These are phyloP conservation scores for Podospora conica DNA, from an alignment of 495 filamentous ascomycete species.

Conservation along the genomic window DNA sequence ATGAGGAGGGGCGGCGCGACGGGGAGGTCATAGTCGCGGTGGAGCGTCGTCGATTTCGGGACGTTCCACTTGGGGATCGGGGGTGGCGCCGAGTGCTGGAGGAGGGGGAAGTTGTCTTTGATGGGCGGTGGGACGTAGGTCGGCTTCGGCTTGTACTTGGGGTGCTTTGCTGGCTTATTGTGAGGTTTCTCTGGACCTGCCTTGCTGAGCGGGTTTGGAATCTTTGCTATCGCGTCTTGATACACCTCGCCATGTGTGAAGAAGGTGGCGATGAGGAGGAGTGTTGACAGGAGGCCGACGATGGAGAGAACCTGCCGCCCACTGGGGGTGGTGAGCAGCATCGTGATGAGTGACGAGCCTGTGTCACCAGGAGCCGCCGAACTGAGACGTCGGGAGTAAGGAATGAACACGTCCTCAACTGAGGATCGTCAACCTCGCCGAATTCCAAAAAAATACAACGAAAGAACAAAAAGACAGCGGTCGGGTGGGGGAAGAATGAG, in stretches of 20 bases:
- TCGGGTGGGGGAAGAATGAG: not conserved
- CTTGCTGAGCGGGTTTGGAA: not conserved
- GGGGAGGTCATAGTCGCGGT: constrained; percentile 28
- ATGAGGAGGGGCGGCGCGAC: constrained; percentile 49
- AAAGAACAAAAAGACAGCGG: not conserved
- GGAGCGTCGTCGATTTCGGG: constrained; percentile 24
- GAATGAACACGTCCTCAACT: not conserved
- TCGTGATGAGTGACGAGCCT: not conserved
- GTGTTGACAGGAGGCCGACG: not conserved
- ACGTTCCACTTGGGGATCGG: constrained; percentile 39
- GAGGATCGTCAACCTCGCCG: not conserved
- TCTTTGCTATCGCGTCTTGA: not conserved
- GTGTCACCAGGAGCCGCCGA: not conserved
- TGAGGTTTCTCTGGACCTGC: not conserved
- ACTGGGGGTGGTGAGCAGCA: constrained; percentile 14
- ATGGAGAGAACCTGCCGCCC: constrained; percentile 8
- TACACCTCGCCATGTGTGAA: constrained; percentile 1
- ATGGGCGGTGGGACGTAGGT: constrained; percentile 32
- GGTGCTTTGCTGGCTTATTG: not conserved
- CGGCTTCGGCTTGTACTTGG: constrained; percentile 9
- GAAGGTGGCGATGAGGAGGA: constrained; percentile 1
- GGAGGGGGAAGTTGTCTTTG: constrained; percentile 30
- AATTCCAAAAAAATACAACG: not conserved
- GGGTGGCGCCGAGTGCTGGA: constrained; percentile 29
- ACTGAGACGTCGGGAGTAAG: not conserved